phyloP scores from a whole-genome alignment of 1,284 basidiomycete species.

The Austroboletus niveus region DNA sequence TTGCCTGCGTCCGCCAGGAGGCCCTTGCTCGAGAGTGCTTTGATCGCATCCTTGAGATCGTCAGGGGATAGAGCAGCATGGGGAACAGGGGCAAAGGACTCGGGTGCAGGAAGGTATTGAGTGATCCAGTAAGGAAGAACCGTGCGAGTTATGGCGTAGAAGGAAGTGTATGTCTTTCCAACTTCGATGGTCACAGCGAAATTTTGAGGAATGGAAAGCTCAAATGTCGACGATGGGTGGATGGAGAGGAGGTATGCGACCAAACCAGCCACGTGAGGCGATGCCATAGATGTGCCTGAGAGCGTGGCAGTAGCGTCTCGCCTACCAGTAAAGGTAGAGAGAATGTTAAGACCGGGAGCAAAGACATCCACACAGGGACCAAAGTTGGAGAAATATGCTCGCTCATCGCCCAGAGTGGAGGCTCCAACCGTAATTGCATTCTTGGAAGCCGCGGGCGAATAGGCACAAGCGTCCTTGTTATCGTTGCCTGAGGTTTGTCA shows the following conservation, averaged over 20 bases:
- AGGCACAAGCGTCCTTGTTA: constrained; percentile 74
- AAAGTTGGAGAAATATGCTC: constrained; percentile 87
- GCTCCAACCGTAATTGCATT: constrained; percentile 87
- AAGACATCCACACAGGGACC: constrained; percentile 83
- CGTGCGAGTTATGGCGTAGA: constrained; percentile 55
- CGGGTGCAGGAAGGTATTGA: constrained; percentile 57
- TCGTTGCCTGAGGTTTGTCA: constrained; percentile 47
- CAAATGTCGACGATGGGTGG: constrained; percentile 63
- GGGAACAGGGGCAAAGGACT: constrained; percentile 43
- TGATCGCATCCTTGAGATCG: constrained; percentile 74
- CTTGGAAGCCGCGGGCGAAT: constrained; percentile 76
- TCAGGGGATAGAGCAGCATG: constrained; percentile 55
- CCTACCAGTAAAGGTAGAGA: constrained; percentile 73
- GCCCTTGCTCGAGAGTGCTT: constrained; percentile 58
- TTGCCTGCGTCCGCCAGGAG: constrained; percentile 50
- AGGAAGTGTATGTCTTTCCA: constrained; percentile 32
- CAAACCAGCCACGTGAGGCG: constrained; percentile 69
- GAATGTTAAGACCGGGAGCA: constrained; percentile 80
- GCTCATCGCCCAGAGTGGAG: constrained; percentile 75
- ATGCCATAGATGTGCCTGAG: constrained; percentile 74
- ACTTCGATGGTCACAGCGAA: constrained; percentile 15
- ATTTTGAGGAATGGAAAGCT: constrained; percentile 42
- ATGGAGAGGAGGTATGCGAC: constrained; percentile 84
- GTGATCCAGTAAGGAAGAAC: constrained; percentile 60
- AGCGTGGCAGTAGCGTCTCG: constrained; percentile 62